A percentile compares a stretch with the other conserved stretches of the same genome.
Evolutionary conservation across 345 rosid genomes (phyloP).

Genomic region (Pseudoturritis turrita): DNA sequence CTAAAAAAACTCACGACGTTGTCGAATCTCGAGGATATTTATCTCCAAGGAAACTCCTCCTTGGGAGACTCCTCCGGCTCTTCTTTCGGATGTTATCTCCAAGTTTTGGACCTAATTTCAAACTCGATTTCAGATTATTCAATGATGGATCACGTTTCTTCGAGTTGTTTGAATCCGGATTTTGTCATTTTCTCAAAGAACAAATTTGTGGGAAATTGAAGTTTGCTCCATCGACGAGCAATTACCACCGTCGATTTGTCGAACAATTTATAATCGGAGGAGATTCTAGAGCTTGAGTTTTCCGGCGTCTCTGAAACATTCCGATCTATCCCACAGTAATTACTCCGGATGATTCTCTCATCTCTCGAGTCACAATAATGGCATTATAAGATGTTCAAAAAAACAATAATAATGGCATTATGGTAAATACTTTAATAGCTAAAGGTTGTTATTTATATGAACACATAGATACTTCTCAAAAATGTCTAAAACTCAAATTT

Average conservation of each 20-base stretch:
- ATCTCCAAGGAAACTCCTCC: constrained; percentile 48
- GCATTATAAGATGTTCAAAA: too few relatives aligned
- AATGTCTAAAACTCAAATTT: too few relatives aligned
- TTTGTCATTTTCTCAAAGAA: constrained; percentile 59
- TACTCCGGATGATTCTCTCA: constrained; percentile 56
- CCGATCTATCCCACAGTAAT: constrained; percentile 70
- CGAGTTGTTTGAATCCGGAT: constrained; percentile 53
- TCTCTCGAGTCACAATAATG: too few relatives aligned
- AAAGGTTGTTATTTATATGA: too few relatives aligned
- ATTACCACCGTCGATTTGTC: constrained; percentile 66
- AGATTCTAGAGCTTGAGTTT: constrained; percentile 44
- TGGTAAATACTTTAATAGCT: too few relatives aligned
- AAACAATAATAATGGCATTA: too few relatives aligned
- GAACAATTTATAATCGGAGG: constrained; percentile 52
- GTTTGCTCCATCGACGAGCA: constrained; percentile 27
- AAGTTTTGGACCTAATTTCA: constrained; percentile 57
- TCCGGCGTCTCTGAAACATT: constrained; percentile 41
- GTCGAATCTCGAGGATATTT: constrained; percentile 44
- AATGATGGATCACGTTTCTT: constrained; percentile 37
- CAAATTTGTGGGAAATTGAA: constrained; percentile 51
- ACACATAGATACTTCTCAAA: too few relatives aligned
- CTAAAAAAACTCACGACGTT: constrained; percentile 53
- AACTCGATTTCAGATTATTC: constrained; percentile 52
- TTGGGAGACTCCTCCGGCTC: constrained; percentile 42
- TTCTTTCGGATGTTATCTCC: constrained; percentile 40